A percentile compares a stretch with the other conserved stretches of the same genome.
These are phyloP conservation scores for Tricholoma sp. DNA, from an alignment of 768 basidiomycete species.

Conservation along the genomic window DNA sequence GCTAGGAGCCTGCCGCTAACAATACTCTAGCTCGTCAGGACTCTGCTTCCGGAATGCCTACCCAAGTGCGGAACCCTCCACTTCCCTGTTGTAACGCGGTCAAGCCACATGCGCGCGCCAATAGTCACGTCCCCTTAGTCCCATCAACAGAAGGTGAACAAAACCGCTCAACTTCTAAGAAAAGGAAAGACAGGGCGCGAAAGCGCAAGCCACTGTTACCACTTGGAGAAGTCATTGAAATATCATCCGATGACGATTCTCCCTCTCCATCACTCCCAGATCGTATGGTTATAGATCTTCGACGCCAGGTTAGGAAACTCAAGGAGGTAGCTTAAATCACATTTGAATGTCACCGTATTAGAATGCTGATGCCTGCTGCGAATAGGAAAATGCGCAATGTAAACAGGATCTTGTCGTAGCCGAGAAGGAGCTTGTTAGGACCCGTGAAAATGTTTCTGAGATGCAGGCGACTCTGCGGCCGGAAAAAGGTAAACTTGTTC, in stretches of 20 bases:
- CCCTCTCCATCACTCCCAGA: constrained; percentile 6
- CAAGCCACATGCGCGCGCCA: neutral
- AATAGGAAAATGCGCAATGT: constrained; percentile 28
- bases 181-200: constrained; percentile 12
- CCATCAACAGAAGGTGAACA: neutral
- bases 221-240: constrained; percentile 43
- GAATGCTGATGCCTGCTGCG: neutral
- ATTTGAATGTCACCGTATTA: neutral
- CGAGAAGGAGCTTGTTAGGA: constrained; percentile 13
- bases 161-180: constrained; percentile 12
- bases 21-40: neutral
- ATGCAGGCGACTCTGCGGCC: constrained; percentile 19
- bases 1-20: too few relatives aligned
- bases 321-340: constrained; percentile 33
- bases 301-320: constrained; percentile 36
- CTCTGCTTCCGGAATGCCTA: neutral
- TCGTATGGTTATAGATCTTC: constrained; percentile 26
- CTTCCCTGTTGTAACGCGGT: neutral
- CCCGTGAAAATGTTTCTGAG: constrained; percentile 23
- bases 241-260: constrained; percentile 52
- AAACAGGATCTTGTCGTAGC: constrained; percentile 26
- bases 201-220: constrained; percentile 12
- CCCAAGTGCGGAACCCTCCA: neutral
- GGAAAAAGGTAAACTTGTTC: constrained; percentile 25
- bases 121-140: neutral